phyloP scores from a whole-genome alignment of 2,329 filamentous ascomycete species.

The Byssoonygena ceratinophila region DNA sequence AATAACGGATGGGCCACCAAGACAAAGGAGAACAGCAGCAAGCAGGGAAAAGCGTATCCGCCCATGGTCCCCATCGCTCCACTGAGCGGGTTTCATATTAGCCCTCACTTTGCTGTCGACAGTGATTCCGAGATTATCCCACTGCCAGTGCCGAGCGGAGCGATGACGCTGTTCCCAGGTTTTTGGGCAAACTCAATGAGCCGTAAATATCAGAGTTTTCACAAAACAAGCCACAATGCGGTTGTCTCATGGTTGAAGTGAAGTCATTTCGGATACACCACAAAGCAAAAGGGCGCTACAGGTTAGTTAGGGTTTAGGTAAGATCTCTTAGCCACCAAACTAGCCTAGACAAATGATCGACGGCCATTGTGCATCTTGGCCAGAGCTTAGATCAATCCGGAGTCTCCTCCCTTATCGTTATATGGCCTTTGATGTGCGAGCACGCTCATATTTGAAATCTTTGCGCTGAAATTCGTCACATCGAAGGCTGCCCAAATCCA shows the following conservation, averaged over 20 bases:
- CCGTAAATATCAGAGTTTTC: constrained; percentile 9
- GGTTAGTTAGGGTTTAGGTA: neutral
- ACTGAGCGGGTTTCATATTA: constrained; percentile 1
- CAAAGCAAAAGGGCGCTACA: neutral
- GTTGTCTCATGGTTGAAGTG: neutral
- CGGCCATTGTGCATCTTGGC: neutral
- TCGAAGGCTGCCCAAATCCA: neutral
- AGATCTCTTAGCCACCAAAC: neutral
- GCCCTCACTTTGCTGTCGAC: neutral
- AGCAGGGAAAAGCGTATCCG: neutral
- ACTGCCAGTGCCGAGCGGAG: neutral
- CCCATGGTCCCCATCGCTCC: neutral
- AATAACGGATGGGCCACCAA: neutral
- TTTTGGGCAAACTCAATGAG: neutral
- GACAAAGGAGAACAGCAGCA: neutral
- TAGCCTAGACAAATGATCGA: neutral
- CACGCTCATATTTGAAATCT: neutral
- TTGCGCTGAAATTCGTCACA: neutral
- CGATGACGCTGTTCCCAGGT: neutral
- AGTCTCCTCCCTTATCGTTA: neutral
- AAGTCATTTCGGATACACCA: neutral
- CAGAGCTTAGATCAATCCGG: neutral
- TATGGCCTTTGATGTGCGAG: no score
- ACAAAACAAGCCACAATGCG: constrained; percentile 1
- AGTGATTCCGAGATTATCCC: neutral